Evolutionary conservation across 2,329 filamentous ascomycete species (phyloP).

Genomic region (Aspergillus sp.): DNA sequence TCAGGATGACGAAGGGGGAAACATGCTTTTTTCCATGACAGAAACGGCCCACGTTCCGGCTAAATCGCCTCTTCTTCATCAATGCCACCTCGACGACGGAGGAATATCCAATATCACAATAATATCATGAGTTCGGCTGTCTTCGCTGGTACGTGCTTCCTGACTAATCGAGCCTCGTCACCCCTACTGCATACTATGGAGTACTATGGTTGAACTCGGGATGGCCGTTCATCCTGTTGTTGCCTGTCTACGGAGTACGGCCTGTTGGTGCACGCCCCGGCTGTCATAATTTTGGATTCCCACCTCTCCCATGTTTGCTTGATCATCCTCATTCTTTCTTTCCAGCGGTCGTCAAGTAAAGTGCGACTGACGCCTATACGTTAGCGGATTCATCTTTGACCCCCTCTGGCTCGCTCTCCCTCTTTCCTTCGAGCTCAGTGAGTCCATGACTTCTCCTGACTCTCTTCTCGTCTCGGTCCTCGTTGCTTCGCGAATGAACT

Average conservation of each 20-base stretch:
- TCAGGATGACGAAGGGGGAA: neutral
- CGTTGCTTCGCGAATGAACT: neutral
- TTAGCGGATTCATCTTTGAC: neutral
- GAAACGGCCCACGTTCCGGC: constrained; percentile 17
- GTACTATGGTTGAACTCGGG: no score
- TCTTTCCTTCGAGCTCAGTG: neutral
- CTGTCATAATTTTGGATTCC: neutral
- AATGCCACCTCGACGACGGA: constrained; percentile 21
- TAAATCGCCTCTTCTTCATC: constrained; percentile 9
- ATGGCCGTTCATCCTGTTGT: neutral
- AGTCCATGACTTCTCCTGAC: neutral
- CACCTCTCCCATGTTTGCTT: neutral
- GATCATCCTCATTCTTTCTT: neutral
- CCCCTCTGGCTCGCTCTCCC: neutral
- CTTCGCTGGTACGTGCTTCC: neutral
- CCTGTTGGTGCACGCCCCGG: neutral
- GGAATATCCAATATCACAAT: neutral
- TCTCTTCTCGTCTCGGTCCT: neutral
- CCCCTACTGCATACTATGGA: no score
- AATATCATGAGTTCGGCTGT: constrained; percentile 19
- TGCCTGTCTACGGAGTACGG: neutral
- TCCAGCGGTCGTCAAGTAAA: neutral
- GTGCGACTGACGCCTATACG: neutral
- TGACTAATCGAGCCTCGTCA: neutral
- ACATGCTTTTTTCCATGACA: constrained; percentile 9